Conservation (phyloP, 495 filamentous ascomycete genomes). For the Aspergillus leporis region DNA sequence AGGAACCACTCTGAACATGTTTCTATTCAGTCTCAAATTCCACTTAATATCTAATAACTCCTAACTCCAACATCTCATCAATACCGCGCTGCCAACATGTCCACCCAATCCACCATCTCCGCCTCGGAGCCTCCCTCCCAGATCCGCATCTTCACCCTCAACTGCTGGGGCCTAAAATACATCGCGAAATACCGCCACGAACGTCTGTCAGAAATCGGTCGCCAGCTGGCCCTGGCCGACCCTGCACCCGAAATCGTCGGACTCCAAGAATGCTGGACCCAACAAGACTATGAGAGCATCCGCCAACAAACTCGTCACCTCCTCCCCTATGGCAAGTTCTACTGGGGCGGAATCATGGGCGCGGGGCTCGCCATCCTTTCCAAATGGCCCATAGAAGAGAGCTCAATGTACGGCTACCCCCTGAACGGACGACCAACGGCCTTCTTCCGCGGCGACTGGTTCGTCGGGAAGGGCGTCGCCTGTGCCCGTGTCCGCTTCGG, state of each 20-base stretch:
- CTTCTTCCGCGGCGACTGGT: constrained; percentile 92
- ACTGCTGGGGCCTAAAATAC: constrained; percentile 96
- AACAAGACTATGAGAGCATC: constrained; percentile 84
- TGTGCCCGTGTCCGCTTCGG: constrained; percentile 79
- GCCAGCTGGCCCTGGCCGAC: constrained; percentile 62
- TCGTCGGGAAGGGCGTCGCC: constrained; percentile 91
- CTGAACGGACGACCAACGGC: constrained; percentile 91
- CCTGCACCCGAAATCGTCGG: constrained; percentile 84
- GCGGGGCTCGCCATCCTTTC: constrained; percentile 91
- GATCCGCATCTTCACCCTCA: constrained; percentile 80
- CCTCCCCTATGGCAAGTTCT: constrained; percentile 94
- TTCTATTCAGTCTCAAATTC: not conserved
- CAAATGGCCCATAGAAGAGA: constrained; percentile 94
- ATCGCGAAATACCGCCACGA: constrained; percentile 76
- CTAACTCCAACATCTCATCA: not conserved
- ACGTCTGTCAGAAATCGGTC: constrained; percentile 82
- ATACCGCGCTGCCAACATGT: constrained; percentile 18
- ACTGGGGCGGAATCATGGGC: constrained; percentile 84
- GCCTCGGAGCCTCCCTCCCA: constrained; percentile 24
- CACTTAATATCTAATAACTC: not conserved
- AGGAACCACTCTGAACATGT: not conserved
- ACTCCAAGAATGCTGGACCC: constrained; percentile 94
- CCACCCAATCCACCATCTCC: constrained; percentile 15
- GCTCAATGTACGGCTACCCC: constrained; percentile 81
- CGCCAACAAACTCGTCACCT: constrained; percentile 70